Base-by-base conservation (phyloP, 2,329 filamentous ascomycete species). In the Lasiodiplodia hormozganensis region DNA sequence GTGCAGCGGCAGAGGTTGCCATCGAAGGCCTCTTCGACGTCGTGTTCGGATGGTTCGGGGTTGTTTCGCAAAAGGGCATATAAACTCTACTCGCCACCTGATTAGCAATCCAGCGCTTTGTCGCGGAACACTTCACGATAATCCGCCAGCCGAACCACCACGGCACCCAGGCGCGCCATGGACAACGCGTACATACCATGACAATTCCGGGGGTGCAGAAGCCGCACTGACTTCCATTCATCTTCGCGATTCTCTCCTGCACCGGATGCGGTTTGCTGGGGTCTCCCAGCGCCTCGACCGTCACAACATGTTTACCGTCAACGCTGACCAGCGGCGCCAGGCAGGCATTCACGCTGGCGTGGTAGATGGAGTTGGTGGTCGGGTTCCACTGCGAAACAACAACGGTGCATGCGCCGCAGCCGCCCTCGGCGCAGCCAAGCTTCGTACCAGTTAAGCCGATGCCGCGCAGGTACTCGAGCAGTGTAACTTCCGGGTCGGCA, bases 151-250 rank as follows among this genome's bases (percentile, higher is more conserved):
- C 7, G 14, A 11, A 11, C 18, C 43, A 10, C 10, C 43, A 11
- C 7, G 18, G 40, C 40, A 6, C 16, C 6, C 40, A 47, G 16
- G 16, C 8, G 40, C 40, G 16, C 40, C 16, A 47, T 8, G 18
- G 6, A 11, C 4, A 54, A 34, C 2, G 23, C 38, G 18, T 10
- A 64, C 78, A 57, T 78, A 86, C 85, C 89, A 98, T 98, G 71
- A 98, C 94, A 75, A 99, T 98, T 2, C 96, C 96, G 4, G 96
- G 96, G 0, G 96, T 98, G 76, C 96, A 99, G 81, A 99, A 99
- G 0, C 94, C 90, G 78, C 90, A 99, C 79, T 99, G 95, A 73
- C 93, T 97, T 60, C 96, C 96, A 82, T 97, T 96, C 38, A 91
- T 88, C 80, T 92, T 92, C 21, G 96, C 95, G 74, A 99, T 92